These are phyloP conservation scores for Leptographium lundbergii DNA, from an alignment of 2,329 filamentous ascomycete genomes.

Conservation along the genomic window DNA sequence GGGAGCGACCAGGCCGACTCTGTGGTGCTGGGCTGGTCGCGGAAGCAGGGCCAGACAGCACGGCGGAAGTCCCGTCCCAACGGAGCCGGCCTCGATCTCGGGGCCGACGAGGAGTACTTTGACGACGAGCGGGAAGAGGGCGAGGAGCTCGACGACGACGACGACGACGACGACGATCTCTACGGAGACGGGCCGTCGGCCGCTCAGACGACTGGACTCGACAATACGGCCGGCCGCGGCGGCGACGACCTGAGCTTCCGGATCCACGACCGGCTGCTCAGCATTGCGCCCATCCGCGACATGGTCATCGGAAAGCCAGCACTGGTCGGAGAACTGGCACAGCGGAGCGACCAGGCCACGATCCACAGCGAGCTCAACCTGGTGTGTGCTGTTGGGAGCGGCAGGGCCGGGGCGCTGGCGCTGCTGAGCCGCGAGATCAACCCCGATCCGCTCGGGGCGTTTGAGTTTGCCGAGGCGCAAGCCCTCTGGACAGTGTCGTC, in stretches of 20 bases:
- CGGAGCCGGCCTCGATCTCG: conserved; percentile 15
- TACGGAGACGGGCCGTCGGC: conserved; percentile 43
- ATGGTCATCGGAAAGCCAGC: conserved; percentile 53
- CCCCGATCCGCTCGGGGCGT: conserved; percentile 55
- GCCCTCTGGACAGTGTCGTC: conserved; percentile 72
- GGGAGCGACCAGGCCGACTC: conserved; percentile 80
- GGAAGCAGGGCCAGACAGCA: conserved; percentile 46
- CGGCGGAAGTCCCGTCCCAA: conserved; percentile 50
- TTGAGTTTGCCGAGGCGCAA: conserved; percentile 59
- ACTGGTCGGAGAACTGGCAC: conserved; percentile 29
- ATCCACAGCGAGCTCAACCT: conserved; percentile 47
- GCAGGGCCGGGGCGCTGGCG: conserved; percentile 56
- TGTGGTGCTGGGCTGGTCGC: conserved; percentile 65
- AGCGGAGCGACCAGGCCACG: conserved; percentile 24
- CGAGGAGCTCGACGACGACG: conserved; percentile 46
- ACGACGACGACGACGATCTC: conserved; percentile 46
- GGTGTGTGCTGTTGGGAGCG: conserved; percentile 49
- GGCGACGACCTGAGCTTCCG: conserved; percentile 59
- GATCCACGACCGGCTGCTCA: conserved; percentile 64
- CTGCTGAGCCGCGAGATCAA: conserved; percentile 68
- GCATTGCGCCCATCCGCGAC: conserved; percentile 67
- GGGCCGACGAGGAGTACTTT: conserved; percentile 30
- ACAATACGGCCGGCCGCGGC: conserved; percentile 19
- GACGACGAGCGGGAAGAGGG: conserved; percentile 31
- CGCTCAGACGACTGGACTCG: neutral